Evolutionary conservation across 2,329 filamentous ascomycete genomes (phyloP).

Genomic region (Blastomyces gilchristii): DNA sequence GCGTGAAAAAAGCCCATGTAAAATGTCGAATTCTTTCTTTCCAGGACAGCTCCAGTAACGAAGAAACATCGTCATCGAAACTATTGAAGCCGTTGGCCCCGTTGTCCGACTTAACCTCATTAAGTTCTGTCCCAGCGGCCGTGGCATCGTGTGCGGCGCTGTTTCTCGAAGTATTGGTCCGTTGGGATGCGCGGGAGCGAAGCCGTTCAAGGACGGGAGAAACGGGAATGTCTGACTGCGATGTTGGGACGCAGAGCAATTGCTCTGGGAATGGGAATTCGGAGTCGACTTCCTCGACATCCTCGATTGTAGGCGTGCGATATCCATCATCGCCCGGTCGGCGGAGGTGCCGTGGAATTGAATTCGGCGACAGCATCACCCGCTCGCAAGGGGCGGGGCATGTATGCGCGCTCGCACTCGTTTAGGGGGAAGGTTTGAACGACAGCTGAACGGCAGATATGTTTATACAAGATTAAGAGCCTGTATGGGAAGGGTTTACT

Average conservation of each 20-base stretch:
- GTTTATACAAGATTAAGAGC: neutral
- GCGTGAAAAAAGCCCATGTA: slow-evolving; percentile 72
- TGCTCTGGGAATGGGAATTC: slow-evolving; percentile 13
- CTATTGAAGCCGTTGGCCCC: neutral
- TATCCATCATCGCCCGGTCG: slow-evolving; percentile 36
- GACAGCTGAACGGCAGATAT: neutral
- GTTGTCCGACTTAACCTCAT: neutral
- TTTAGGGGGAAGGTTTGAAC: neutral
- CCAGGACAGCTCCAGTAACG: slow-evolving; percentile 32
- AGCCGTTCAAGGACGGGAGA: neutral
- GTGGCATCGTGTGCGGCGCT: neutral
- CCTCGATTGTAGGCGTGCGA: slow-evolving; percentile 38
- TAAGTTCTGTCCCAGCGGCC: neutral
- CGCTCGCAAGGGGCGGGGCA: neutral
- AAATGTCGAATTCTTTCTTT: slow-evolving; percentile 50
- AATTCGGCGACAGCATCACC: slow-evolving; percentile 2
- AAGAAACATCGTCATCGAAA: slow-evolving; percentile 13
- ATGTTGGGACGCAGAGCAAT: neutral
- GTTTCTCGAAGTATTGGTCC: neutral
- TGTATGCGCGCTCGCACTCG: neutral
- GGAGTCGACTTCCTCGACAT: slow-evolving; percentile 23
- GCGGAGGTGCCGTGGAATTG: slow-evolving; percentile 26
- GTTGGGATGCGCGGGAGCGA: slow-evolving; percentile 1
- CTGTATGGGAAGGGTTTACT: neutral
- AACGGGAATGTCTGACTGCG: neutral